Percentiles rank a stretch among this genome's conserved stretches.
Evolutionary conservation across 371 early-diverging fungal species (phyloP).

Genomic region (Mortierella sp.): DNA sequence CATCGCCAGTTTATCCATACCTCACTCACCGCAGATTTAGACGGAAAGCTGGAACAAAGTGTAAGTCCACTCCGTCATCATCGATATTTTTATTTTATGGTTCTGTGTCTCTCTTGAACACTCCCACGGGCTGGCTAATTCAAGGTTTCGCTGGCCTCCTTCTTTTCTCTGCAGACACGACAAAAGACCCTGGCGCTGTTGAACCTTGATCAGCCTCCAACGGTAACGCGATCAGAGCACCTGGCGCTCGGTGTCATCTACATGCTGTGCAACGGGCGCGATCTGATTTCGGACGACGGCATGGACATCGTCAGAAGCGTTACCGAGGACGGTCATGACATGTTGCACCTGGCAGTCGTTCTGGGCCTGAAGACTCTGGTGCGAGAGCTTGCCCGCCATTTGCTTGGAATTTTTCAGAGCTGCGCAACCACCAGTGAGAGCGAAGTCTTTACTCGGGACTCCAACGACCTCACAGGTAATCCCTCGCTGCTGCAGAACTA

Average conservation of each 20-base stretch:
- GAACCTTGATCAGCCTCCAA: constrained; percentile 30
- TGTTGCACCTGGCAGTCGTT: constrained; percentile 41
- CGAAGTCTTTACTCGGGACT: constrained; percentile 23
- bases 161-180: constrained; percentile 18
- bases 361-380: constrained; percentile 37
- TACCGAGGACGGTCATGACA: constrained; percentile 36
- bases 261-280: constrained; percentile 40
- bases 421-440: constrained; percentile 5
- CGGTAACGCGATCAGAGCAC: constrained; percentile 43
- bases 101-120: not conserved
- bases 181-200: constrained; percentile 35
- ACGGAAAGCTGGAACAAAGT: constrained; percentile 14
- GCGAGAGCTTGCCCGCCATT: constrained; percentile 47
- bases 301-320: constrained; percentile 16
- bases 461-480: constrained; percentile 40
- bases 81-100: not conserved
- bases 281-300: constrained; percentile 23
- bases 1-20: constrained; percentile 37
- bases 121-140: not conserved
- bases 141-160: not conserved
- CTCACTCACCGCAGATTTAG: constrained; percentile 4
- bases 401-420: constrained; percentile 23
- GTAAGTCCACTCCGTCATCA: constrained; percentile 1
- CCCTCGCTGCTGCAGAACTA: not conserved
- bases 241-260: constrained; percentile 48